Evolutionary conservation across 1,284 basidiomycete genomes (phyloP).

Genomic region (Microbotryomycetes sp.): DNA sequence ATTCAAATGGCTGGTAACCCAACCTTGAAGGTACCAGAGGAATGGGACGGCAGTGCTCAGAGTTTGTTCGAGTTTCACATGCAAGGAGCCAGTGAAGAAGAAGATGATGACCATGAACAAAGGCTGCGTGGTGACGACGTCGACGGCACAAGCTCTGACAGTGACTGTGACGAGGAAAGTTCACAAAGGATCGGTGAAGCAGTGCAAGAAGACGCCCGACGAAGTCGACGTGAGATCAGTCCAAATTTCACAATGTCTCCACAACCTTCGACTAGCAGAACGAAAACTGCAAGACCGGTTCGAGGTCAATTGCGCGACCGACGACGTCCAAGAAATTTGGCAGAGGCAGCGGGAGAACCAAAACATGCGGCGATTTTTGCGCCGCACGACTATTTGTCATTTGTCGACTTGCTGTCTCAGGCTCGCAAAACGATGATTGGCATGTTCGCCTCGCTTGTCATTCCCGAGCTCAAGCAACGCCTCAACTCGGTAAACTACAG

Average conservation of each 20-base stretch:
- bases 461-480: constrained; percentile 2
- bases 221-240: background rate
- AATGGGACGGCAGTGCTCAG: background rate
- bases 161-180: background rate
- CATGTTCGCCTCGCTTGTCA: constrained; percentile 11
- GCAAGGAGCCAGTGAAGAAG: background rate
- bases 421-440: constrained; percentile 22
- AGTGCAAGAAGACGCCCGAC: background rate
- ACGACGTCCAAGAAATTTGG: constrained; percentile 3
- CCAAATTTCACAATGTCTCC: no score
- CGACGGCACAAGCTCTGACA: background rate
- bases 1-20: constrained; percentile 15
- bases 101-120: no score
- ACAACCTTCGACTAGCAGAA: background rate
- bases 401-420: constrained; percentile 12
- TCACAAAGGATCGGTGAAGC: no score
- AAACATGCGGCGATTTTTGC: background rate
- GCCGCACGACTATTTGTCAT: constrained; percentile 23
- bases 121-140: no score
- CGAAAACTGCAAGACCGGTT: no score
- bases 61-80: background rate
- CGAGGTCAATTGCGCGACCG: constrained; percentile 10
- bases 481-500: constrained; percentile 10
- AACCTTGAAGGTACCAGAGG: background rate
- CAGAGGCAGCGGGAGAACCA: background rate